Percentiles rank a stretch among this genome's conserved stretches.
Conservation (phyloP, 2,329 filamentous ascomycete species). For the Fusarium sp. region DNA sequence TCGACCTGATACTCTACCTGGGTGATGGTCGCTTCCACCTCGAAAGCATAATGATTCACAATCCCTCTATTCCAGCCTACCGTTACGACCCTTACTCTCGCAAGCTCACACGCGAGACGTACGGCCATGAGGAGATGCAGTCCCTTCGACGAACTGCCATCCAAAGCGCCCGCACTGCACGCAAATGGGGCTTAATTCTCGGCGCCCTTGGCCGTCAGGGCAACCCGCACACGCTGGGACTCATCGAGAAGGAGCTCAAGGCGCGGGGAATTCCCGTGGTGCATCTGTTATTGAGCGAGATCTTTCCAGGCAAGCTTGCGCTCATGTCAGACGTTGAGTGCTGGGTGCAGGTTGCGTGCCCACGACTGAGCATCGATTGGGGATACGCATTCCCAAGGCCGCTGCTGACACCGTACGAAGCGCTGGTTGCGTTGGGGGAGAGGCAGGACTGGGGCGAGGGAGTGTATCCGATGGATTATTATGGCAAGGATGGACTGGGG, state of each 20-base stretch:
- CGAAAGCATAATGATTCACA: slow-evolving; percentile 99
- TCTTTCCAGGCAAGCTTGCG: slow-evolving; percentile 94
- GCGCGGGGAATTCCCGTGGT: slow-evolving; percentile 81
- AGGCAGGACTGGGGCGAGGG: slow-evolving; percentile 79
- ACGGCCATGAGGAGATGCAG: slow-evolving; percentile 93
- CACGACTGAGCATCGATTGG: slow-evolving; percentile 98
- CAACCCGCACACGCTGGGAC: slow-evolving; percentile 88
- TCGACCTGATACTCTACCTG: slow-evolving; percentile 87
- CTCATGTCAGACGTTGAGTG: slow-evolving; percentile 95
- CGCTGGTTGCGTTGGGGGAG: slow-evolving; percentile 85
- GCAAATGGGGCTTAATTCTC: slow-evolving; percentile 94
- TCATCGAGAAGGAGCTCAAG: slow-evolving; percentile 83
- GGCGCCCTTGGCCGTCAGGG: slow-evolving; percentile 93
- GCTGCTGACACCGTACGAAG: slow-evolving; percentile 93
- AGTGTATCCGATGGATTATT: slow-evolving; percentile 98
- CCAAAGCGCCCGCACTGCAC: slow-evolving; percentile 75
- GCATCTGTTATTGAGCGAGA: slow-evolving; percentile 89
- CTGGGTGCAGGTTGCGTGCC: slow-evolving; percentile 98
- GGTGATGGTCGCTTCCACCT: slow-evolving; percentile 96
- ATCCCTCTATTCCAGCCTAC: slow-evolving; percentile 89
- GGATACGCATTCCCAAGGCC: slow-evolving; percentile 94
- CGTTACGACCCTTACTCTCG: slow-evolving; percentile 97
- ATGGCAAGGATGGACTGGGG: slow-evolving; percentile 89
- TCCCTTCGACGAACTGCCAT: slow-evolving; percentile 82
- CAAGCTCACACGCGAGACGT: slow-evolving; percentile 88